Evolutionary conservation across 129 eudicot species (phyloP), one percentile per base, ranked within the genome.

Genomic region (Lonicera japonica): DNA sequence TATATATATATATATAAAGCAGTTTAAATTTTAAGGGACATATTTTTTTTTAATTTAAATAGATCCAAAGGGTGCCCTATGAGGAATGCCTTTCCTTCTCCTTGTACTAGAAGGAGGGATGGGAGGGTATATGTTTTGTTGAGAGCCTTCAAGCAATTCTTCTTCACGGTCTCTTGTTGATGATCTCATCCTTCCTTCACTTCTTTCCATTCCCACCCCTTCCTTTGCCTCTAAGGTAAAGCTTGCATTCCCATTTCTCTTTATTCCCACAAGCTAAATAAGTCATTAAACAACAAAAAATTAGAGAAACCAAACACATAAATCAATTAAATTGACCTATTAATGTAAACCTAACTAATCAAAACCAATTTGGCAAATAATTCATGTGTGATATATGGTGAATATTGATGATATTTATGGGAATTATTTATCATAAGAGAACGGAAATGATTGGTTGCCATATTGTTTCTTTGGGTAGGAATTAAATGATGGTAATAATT

Each of bases 81-180:
- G 99, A 69, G 99, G 99, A 67, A 92, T 83, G 57, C 99, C 99
- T 54, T 92, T 92, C 83, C 99, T 88, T 79, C 99, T 88, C 69
- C 96, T 81, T 56, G 81, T 71, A 72, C 64, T 71, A 66, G 82
- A 75, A n/a, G n/a, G n/a, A 43, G 98, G 90, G 66, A 90, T 85
- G 77, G 83, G 78, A 73, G 96, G 87, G 80, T 71, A 88, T 69
- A 79, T 88, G 86, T 75, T 89, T 73, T 88, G 88, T 80, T 82
- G 85, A 66, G 78, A 79, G 70, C 96, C 88, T 72, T 75, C 86
- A 82, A 86, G 86, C 87, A 80, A 80, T 79, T 80, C 88, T 70
- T 80, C 77, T 61, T 65, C 82, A n/a, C n/a, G n/a, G 56, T 67
- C 84, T 67, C 78, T 69, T 74, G 72, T 51, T 74, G 82, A 65